Evolutionary conservation across 169 alveolate species (phyloP).

Genomic region (Cytauxzoon felis): DNA sequence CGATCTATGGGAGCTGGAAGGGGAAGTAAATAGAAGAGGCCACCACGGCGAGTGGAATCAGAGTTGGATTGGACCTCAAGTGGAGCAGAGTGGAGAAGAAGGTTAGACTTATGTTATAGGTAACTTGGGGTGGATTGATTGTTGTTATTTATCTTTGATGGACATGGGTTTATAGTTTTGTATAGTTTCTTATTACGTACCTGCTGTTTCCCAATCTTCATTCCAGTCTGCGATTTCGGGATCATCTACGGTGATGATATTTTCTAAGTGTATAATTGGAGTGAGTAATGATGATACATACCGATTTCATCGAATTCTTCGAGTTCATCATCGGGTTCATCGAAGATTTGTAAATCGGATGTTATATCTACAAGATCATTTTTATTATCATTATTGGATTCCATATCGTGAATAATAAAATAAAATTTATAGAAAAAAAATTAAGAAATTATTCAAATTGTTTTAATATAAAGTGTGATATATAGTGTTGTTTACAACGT

Average conservation of each 20-base stretch:
- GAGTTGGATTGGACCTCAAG: too few species aligned
- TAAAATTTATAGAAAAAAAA: too few species aligned
- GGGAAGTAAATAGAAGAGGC: too few species aligned
- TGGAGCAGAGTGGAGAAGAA: too few species aligned
- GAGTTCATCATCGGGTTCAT: conserved; percentile 63
- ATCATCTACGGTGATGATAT: conserved; percentile 55
- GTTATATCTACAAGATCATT: conserved; percentile 31
- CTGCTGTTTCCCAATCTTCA: conserved; percentile 66
- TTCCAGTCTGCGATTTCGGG: conserved; percentile 63
- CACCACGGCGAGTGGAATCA: too few species aligned
- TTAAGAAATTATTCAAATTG: conserved; percentile 31
- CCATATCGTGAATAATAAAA: too few species aligned
- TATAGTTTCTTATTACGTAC: background rate
- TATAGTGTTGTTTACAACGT: conserved; percentile 5
- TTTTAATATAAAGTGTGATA: conserved; percentile 18
- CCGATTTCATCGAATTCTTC: conserved; percentile 66
- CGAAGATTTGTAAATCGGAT: conserved; percentile 50
- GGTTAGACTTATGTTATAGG: too few species aligned
- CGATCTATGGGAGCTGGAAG: too few species aligned
- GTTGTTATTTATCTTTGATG: too few species aligned
- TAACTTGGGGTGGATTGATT: background rate
- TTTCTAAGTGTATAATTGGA: conserved; percentile 15
- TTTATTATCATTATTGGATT: conserved; percentile 9
- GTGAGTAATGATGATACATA: background rate
- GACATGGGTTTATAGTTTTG: too few species aligned